Percentiles rank a stretch among this genome's conserved stretches.
These are phyloP conservation scores for Mucuna pruriens DNA, from an alignment of 306 rosid genomes.

Conservation along the genomic window DNA sequence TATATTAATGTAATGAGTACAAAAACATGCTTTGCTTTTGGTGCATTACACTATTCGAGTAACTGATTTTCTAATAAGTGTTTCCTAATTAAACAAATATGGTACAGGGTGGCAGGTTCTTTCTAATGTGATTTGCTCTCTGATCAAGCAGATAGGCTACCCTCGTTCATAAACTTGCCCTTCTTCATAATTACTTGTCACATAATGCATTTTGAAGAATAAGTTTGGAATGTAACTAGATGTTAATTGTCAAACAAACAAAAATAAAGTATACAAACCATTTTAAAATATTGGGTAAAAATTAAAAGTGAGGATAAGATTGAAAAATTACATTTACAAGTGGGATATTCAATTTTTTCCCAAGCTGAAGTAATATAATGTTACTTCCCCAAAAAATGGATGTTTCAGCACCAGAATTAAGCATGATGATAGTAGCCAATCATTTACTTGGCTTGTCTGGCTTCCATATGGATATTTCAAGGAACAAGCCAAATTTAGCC, in stretches of 20 bases:
- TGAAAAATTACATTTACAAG: background rate
- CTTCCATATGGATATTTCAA: background rate
- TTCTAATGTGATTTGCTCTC: background rate
- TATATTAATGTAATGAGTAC: background rate
- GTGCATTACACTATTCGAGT: background rate
- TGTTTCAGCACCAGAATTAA: slow-evolving; percentile 12
- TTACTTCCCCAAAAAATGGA: background rate
- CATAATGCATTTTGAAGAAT: background rate
- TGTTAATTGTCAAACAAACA: background rate
- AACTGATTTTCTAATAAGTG: background rate
- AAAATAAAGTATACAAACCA: background rate
- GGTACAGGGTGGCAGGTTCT: background rate
- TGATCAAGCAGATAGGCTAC: background rate
- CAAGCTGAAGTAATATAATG: background rate
- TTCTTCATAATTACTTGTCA: background rate
- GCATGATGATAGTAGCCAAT: background rate
- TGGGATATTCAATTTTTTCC: background rate
- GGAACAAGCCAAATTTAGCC: background rate
- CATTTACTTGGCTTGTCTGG: background rate
- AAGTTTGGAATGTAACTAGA: background rate
- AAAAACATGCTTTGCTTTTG: background rate
- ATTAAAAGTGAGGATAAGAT: background rate
- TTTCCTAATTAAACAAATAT: slow-evolving; percentile 10
- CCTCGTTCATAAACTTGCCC: background rate
- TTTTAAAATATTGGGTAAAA: background rate